Base-by-base conservation (phyloP, 345 rosid genomes). In the Erysimum cheiranthoides region DNA sequence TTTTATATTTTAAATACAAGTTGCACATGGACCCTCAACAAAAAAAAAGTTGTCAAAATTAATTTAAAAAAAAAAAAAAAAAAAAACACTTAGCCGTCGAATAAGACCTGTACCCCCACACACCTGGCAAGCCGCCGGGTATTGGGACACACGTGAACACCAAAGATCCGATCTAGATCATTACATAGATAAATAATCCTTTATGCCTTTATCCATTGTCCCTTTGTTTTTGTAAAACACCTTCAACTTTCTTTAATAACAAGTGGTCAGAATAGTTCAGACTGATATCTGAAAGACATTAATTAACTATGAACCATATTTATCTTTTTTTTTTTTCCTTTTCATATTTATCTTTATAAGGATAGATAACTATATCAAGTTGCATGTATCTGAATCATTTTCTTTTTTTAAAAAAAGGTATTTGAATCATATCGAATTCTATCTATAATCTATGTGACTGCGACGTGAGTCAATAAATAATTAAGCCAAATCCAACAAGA, bases 41-140 rank as follows among this genome's bases (percentile, higher is more conserved):
- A 21, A 21, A n/a, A 28, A 28, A 54, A 6, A 28, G 17, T 13
- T 54, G 36, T 18, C 10, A 30, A 30, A 51, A 28, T 1, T 31
- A 30, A 14, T 14, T 56, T 14, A 3, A 31, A 57, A 57, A 1
- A 16, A 8, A n/a, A 57, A 13, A 8, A n/a, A 0, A 21, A 21
- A 21, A 21, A 0, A 21, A 21, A 21, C 1, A 21, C 25, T 0
- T 5, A 36, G 46, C 64, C 46, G 64, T 60, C 64, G 64, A 60
- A 17, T 36, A 60, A 60, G 64, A 60, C 46, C 28, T 34, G 63
- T 59, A 6, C 14, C 62, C 32, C 16, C 61, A 32, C 62, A n/a
- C 62, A 35, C 9, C 30, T 35, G 25, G 8, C 9, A 59, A 59
- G 43, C 45, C 64, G 64, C 64, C 64, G 64, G 43, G 43, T 16